Evolutionary conservation across 2,329 filamentous ascomycete species (phyloP).

Genomic region (Colletotrichum liriopes): DNA sequence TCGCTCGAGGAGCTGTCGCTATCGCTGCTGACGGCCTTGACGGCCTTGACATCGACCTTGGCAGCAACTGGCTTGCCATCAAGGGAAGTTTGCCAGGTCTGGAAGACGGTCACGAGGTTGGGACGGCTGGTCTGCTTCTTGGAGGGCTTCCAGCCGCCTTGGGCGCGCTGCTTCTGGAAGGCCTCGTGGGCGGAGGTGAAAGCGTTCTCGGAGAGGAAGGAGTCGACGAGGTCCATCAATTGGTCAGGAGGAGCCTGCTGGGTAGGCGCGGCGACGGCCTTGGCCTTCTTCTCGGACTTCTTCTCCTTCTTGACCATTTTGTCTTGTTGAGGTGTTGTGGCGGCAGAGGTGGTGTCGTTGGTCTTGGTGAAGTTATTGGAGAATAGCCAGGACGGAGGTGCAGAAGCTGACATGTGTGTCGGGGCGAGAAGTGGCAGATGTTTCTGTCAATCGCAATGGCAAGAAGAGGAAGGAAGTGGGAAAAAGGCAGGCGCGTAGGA

Average conservation of each 20-base stretch:
- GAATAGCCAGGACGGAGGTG: slow-evolving; percentile 61
- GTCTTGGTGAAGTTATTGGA: slow-evolving; percentile 56
- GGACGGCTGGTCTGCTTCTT: slow-evolving; percentile 47
- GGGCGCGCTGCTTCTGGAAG: slow-evolving; percentile 75
- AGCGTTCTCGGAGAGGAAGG: slow-evolving; percentile 77
- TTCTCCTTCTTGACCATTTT: slow-evolving; percentile 56
- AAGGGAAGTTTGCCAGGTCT: slow-evolving; percentile 62
- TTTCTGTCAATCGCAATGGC: slow-evolving; percentile 1
- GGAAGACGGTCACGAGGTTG: slow-evolving; percentile 64
- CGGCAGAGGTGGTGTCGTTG: slow-evolving; percentile 24
- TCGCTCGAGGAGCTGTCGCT: slow-evolving; percentile 50
- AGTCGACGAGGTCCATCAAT: slow-evolving; percentile 77
- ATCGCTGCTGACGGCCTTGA: slow-evolving; percentile 48
- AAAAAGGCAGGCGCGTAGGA: slow-evolving; percentile 1
- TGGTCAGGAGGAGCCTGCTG: slow-evolving; percentile 66
- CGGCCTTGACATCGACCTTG: slow-evolving; percentile 41
- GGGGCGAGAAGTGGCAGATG: neutral
- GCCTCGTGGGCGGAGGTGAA: slow-evolving; percentile 73
- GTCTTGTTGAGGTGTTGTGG: slow-evolving; percentile 37
- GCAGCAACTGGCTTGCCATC: slow-evolving; percentile 43
- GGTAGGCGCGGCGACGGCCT: slow-evolving; percentile 44
- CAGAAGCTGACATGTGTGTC: slow-evolving; percentile 52
- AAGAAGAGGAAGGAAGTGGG: slow-evolving; percentile 2
- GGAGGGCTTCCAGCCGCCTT: slow-evolving; percentile 63
- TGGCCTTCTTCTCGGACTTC: slow-evolving; percentile 45